Base-by-base conservation (phyloP, 345 rosid genomes). In the Bruguiera gymnorhiza region DNA sequence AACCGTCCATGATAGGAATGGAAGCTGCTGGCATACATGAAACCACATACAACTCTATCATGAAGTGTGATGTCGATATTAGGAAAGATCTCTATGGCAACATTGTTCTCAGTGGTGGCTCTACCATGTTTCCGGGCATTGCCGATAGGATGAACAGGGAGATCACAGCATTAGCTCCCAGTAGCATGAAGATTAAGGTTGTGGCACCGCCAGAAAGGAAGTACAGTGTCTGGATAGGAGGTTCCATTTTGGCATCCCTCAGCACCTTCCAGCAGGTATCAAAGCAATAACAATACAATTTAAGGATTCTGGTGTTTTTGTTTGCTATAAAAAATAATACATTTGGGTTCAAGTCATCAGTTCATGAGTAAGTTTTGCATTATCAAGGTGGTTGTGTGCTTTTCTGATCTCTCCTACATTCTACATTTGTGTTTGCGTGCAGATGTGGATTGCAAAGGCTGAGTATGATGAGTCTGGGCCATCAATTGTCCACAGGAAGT, bases 141-240 rank as follows among this genome's bases (percentile, higher is more conserved):
- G 92, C 82, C 34, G 89, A 87, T 37, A 82, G 96, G 75, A 89
- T 89, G 92, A 85, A 80, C 85, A 89, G 87, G 85, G 92, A 87
- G 79, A 86, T 87, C 53, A 81, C 83, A 16, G 90, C 96, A 24
- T 79, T 87, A 65, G 87, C 93, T 37, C 87, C 85, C 11, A 84
- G 86, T 67, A 82, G 88, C 84, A 80, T 82, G 85, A 84, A 84
- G 79, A 84, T 82, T 62, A 84, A 84, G 80, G 87, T 84, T 73
- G 88, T 84, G 62, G 87, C 87, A 29, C 87, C 88, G 5, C 85
- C 88, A 5, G 88, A 84, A 74, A 80, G 88, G 82, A 84, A 82
- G 82, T 84, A 84, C 78, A 84, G 85, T 78, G 85, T 84, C 74
- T 84, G 88, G 88, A 84, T 84, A 6, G 88, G 88, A 68, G 88